phyloP scores from a whole-genome alignment of 2,329 filamentous ascomycete genomes.

The Epichloe sp. region DNA sequence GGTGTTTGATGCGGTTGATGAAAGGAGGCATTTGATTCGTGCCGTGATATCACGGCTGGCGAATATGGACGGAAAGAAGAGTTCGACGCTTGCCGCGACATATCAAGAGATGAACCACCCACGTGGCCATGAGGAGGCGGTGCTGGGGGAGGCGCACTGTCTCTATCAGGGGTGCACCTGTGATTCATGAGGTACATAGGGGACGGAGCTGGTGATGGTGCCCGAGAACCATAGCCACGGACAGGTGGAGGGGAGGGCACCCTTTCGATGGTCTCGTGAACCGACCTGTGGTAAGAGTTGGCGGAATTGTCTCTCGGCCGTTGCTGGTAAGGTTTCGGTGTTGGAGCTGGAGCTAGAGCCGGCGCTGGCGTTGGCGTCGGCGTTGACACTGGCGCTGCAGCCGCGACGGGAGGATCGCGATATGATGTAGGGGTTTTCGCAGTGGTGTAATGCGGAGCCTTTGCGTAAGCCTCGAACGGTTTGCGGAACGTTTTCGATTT shows the following conservation, averaged over 20 bases:
- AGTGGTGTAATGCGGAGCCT: slow-evolving; percentile 52
- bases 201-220: slow-evolving; percentile 15
- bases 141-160: slow-evolving; percentile 69
- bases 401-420: slow-evolving; percentile 24
- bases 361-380: slow-evolving; percentile 10
- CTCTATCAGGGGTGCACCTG: slow-evolving; percentile 20
- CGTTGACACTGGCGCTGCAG: slow-evolving; percentile 11
- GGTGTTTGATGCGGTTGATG: slow-evolving; percentile 15
- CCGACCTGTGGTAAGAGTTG: slow-evolving; percentile 16
- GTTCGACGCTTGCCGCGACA: slow-evolving; percentile 23
- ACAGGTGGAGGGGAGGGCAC: slow-evolving; percentile 13
- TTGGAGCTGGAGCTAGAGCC: slow-evolving; percentile 4
- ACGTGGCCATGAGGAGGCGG: slow-evolving; percentile 72
- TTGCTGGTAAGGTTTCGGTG: slow-evolving; percentile 5
- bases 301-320: slow-evolving; percentile 11
- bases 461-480: slow-evolving; percentile 54
- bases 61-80: slow-evolving; percentile 19
- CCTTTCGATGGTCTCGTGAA: slow-evolving; percentile 9
- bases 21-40: slow-evolving; percentile 23
- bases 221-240: slow-evolving; percentile 19
- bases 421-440: slow-evolving; percentile 48
- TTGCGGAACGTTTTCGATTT: slow-evolving; percentile 53
- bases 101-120: slow-evolving; percentile 13
- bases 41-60: slow-evolving; percentile 19
- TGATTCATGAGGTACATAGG: slow-evolving; percentile 13